Evolutionary conservation across 352 stramenopile genomes (phyloP).

Genomic region (Pythium insidiosum): DNA sequence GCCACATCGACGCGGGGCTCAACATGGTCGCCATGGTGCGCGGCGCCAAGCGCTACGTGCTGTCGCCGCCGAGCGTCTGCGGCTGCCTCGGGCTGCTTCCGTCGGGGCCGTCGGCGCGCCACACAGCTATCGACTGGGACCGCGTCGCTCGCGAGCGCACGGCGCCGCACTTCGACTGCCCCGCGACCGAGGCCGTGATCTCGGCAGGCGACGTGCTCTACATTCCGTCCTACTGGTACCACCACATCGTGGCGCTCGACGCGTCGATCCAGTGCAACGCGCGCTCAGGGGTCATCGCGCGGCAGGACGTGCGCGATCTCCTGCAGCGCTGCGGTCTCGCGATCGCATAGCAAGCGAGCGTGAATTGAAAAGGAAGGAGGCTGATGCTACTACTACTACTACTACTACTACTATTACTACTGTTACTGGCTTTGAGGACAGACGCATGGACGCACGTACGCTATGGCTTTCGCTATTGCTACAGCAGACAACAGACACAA

Average conservation of each 20-base stretch:
- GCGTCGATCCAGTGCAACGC: slow-evolving; percentile 95
- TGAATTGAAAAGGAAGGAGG: slow-evolving; percentile 86
- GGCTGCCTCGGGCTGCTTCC: slow-evolving; percentile 69
- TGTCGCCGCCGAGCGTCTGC: slow-evolving; percentile 87
- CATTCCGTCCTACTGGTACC: slow-evolving; percentile 92
- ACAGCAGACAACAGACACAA: too few species aligned
- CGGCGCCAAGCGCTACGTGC: slow-evolving; percentile 89
- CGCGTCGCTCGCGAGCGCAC: slow-evolving; percentile 26
- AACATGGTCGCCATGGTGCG: slow-evolving; percentile 92
- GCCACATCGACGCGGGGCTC: slow-evolving; percentile 89
- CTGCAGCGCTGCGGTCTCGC: slow-evolving; percentile 30
- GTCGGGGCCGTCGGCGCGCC: slow-evolving; percentile 70
- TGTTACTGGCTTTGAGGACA: too few species aligned
- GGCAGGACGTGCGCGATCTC: slow-evolving; percentile 26
- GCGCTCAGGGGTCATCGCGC: slow-evolving; percentile 39
- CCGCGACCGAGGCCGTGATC: slow-evolving; percentile 87
- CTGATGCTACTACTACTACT: too few species aligned
- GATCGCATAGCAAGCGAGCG: slow-evolving; percentile 9
- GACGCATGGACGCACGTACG: too few species aligned
- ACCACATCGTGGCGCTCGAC: slow-evolving; percentile 93
- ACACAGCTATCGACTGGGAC: slow-evolving; percentile 91
- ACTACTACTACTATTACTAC: too few species aligned
- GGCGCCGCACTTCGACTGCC: slow-evolving; percentile 32
- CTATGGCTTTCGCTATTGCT: too few species aligned
- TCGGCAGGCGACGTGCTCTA: slow-evolving; percentile 92